Percentiles rank a stretch among this genome's conserved stretches.
Evolutionary conservation across 495 filamentous ascomycete species (phyloP).

Genomic region (Pseudevernia furfuracea): DNA sequence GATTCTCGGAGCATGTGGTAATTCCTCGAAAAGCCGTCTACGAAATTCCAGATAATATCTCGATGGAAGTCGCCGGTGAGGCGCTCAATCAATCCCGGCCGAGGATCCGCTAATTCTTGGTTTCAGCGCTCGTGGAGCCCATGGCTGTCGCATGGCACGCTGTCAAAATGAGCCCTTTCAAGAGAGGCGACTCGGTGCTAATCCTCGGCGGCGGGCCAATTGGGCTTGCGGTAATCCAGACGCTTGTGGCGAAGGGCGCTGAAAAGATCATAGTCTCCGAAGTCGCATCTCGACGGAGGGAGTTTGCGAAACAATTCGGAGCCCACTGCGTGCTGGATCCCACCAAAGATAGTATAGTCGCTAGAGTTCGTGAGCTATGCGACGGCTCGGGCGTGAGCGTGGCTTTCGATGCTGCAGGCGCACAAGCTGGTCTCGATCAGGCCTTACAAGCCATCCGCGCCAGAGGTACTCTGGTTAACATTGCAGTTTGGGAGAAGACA

Average conservation of each 20-base stretch:
- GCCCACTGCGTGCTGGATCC: constrained; percentile 51
- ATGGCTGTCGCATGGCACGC: constrained; percentile 60
- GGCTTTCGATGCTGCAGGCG: constrained; percentile 53
- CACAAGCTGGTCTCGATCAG: constrained; percentile 43
- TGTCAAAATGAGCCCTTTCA: constrained; percentile 45
- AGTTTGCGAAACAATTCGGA: constrained; percentile 45
- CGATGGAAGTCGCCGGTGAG: constrained; percentile 44
- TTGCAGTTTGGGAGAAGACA: constrained; percentile 53
- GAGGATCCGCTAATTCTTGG: constrained; percentile 5
- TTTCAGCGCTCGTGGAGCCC: constrained; percentile 51
- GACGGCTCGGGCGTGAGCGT: constrained; percentile 46
- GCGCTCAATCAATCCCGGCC: not conserved
- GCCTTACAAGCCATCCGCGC: constrained; percentile 43
- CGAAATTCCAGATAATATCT: constrained; percentile 41
- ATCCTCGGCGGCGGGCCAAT: constrained; percentile 58
- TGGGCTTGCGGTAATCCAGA: constrained; percentile 51
- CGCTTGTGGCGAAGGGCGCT: constrained; percentile 42
- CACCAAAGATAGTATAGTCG: constrained; percentile 41
- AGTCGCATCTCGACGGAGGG: constrained; percentile 41
- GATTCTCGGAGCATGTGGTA: constrained; percentile 49
- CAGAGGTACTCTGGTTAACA: constrained; percentile 52
- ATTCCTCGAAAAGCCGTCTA: constrained; percentile 40
- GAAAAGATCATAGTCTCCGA: constrained; percentile 52
- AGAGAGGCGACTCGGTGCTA: constrained; percentile 41
- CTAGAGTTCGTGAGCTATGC: constrained; percentile 39